A percentile compares a stretch with the other conserved stretches of the same genome.
Conservation (phyloP, 108 stramenopile species). For the Pseudonitzschia delicatissima region DNA sequence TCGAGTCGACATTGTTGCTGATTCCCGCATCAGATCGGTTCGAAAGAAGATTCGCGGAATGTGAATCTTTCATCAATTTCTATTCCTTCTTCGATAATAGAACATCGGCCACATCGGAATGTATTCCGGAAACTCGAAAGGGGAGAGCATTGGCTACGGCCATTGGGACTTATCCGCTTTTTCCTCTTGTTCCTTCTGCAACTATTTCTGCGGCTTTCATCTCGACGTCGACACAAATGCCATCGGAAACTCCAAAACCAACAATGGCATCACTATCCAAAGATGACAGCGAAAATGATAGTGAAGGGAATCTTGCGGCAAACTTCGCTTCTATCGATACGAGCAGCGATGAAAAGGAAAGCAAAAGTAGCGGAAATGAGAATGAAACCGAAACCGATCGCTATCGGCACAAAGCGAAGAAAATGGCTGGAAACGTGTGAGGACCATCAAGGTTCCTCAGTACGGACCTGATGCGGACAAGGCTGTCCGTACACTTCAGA, state of each 20-base stretch:
- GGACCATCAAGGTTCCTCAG: conserved; percentile 26
- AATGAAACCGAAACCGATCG: not conserved
- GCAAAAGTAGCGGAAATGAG: not conserved
- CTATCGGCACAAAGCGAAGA: no score
- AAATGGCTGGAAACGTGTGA: not conserved
- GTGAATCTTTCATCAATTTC: no score
- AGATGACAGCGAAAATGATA: not conserved
- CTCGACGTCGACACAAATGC: not conserved
- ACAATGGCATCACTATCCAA: not conserved
- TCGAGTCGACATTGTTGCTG: not conserved
- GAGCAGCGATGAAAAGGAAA: not conserved
- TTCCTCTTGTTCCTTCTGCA: not conserved
- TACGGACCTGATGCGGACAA: conserved; percentile 35
- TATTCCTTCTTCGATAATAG: no score
- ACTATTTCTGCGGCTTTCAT: not conserved
- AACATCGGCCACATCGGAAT: not conserved
- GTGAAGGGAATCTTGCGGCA: no score
- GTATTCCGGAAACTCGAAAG: not conserved
- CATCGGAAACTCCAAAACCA: not conserved
- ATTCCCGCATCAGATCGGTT: not conserved
- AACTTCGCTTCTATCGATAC: no score
- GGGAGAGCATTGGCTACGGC: not conserved
- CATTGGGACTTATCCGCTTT: not conserved
- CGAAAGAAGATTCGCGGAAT: not conserved
- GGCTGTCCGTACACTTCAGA: conserved; percentile 21